phyloP scores from a whole-genome alignment of 805 yeast species.

The Zygosaccharomyces bailii region DNA sequence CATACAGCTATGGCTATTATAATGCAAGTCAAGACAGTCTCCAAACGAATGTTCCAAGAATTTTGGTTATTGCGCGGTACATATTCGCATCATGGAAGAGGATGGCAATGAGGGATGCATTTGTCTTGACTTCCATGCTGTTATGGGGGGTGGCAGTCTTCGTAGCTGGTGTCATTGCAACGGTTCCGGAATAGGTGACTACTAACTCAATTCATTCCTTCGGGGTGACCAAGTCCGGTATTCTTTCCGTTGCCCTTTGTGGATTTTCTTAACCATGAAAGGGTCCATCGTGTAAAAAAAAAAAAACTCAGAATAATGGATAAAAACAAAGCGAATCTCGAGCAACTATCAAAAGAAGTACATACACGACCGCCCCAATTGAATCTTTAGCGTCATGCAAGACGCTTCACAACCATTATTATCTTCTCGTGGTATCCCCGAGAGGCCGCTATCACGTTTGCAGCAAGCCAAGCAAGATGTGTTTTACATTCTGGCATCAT shows the following conservation, averaged over 20 bases:
- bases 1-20: background rate
- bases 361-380: background rate
- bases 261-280: background rate
- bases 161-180: conserved; percentile 14
- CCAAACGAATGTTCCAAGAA: conserved; percentile 2
- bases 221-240: conserved; percentile 15
- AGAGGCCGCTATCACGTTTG: conserved; percentile 10
- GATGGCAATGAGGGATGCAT: conserved; percentile 16
- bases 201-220: background rate
- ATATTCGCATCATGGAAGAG: conserved; percentile 18
- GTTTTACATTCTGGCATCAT: conserved; percentile 43
- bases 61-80: conserved; percentile 9
- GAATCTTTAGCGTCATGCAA: conserved; percentile 1
- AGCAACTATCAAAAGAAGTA: background rate
- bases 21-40: conserved; percentile 1
- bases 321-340: background rate
- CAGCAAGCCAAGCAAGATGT: conserved; percentile 26
- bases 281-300: conserved; percentile 2
- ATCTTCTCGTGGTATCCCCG: conserved; percentile 2
- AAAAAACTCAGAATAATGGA: background rate
- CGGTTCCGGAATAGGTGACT: background rate
- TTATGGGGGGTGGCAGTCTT: conserved; percentile 23
- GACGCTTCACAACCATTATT: conserved; percentile 16
- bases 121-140: conserved; percentile 17
- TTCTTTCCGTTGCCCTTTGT: conserved; percentile 4